Evolutionary conservation across 495 filamentous ascomycete genomes (phyloP).

Genomic region (Coniosporium apollinis): DNA sequence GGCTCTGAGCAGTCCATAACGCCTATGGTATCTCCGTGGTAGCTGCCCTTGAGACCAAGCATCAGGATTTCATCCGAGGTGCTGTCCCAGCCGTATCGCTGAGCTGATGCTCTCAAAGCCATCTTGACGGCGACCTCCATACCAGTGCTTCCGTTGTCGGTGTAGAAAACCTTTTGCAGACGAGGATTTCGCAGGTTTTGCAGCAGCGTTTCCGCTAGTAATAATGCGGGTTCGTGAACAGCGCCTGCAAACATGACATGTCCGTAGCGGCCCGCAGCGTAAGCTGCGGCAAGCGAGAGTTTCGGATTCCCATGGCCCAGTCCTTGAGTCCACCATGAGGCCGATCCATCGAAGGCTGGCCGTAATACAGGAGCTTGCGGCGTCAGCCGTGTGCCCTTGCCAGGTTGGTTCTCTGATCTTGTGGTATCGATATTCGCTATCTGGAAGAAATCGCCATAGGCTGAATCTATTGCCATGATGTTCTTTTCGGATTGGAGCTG

Average conservation of each 20-base stretch:
- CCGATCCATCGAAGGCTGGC: constrained; percentile 59
- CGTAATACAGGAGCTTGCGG: constrained; percentile 18
- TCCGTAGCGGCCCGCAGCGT: constrained; percentile 67
- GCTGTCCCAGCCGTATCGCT: constrained; percentile 45
- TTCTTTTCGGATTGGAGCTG: constrained; percentile 36
- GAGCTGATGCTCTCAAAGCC: constrained; percentile 45
- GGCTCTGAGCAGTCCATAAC: constrained; percentile 68
- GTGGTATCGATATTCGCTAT: constrained; percentile 22
- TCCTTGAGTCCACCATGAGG: constrained; percentile 79
- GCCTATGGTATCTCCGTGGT: constrained; percentile 70
- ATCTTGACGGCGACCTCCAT: constrained; percentile 72
- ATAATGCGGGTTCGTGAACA: constrained; percentile 53
- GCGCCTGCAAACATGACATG: constrained; percentile 71
- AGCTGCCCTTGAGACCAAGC: constrained; percentile 55
- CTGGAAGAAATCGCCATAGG: constrained; percentile 59
- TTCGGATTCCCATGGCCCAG: constrained; percentile 56
- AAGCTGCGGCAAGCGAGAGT: constrained; percentile 51
- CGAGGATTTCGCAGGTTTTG: constrained; percentile 39
- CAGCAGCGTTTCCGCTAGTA: constrained; percentile 43
- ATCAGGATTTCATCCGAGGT: constrained; percentile 40
- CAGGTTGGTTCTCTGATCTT: too few relatives aligned
- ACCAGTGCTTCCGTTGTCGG: constrained; percentile 64
- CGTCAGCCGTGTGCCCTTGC: too few relatives aligned
- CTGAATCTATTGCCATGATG: constrained; percentile 58
- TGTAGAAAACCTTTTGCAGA: constrained; percentile 51